These are phyloP conservation scores for Lindgomyces ingoldianus DNA, from an alignment of 495 filamentous ascomycete species.

Conservation along the genomic window DNA sequence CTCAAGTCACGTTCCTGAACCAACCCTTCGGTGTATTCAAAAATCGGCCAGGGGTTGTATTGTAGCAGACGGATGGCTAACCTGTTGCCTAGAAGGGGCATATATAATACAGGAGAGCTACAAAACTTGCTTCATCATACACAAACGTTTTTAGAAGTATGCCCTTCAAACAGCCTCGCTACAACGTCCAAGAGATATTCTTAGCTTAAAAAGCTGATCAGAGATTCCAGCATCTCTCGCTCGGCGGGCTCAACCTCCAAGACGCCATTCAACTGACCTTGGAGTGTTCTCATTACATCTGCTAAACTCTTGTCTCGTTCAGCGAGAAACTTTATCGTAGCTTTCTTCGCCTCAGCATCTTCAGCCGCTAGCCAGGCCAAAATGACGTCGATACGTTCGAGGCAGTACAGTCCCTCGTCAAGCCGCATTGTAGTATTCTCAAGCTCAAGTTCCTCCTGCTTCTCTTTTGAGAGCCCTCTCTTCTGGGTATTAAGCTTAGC, in stretches of 20 bases:
- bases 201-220: conserved; percentile 48
- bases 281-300: conserved; percentile 66
- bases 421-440: conserved; percentile 84
- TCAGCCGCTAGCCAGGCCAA: conserved; percentile 92
- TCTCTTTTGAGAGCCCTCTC: conserved; percentile 49
- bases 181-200: not conserved
- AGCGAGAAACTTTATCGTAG: conserved; percentile 63
- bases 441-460: conserved; percentile 65
- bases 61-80: too few species aligned
- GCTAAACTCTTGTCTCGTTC: conserved; percentile 66
- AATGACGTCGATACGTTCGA: conserved; percentile 86
- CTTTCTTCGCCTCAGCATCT: conserved; percentile 73
- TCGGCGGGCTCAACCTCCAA: conserved; percentile 52
- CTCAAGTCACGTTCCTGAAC: too few species aligned
- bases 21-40: too few species aligned
- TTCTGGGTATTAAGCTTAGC: conserved; percentile 62
- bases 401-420: conserved; percentile 80
- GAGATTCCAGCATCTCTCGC: conserved; percentile 69
- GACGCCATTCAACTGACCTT: conserved; percentile 69
- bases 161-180: too few species aligned
- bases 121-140: too few species aligned
- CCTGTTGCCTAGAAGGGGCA: too few species aligned
- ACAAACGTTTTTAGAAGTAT: too few species aligned
- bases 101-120: too few species aligned
- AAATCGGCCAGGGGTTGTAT: too few species aligned